Evolutionary conservation across 352 stramenopile species (phyloP), one percentile per base, ranked within the genome.

Genomic region (Phytophthora idaei): DNA sequence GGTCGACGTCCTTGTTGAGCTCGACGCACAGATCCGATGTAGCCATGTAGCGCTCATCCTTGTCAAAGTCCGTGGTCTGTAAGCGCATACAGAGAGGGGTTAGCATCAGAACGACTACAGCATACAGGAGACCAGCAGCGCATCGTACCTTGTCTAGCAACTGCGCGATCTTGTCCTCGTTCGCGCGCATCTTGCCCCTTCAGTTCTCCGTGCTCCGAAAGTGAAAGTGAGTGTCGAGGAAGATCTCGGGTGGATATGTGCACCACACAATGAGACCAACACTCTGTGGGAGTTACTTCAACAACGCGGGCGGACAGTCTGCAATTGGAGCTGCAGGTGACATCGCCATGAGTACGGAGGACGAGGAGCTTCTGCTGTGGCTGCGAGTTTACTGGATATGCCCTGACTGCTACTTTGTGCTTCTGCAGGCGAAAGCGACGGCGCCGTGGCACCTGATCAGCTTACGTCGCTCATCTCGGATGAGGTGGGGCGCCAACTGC

Each of bases 41-140:
- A 34, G 98, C 98, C 98, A 99, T 99, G 83, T 99, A 99, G 28
- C 98, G 95, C 81, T 99, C 97, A 92, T 99, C 98, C 76, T 99
- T 98, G 86, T 98, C 92, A 64, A 93, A 96, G 59, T 94, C 84
- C 42, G 82, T 93, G 17, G 86, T 94, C 86, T 94, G 42, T 42
- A 28, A 9, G 17, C n/a, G 21, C 4, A 47, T 9, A 52, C 25
- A 66, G 14, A 47, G 14, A 53, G 10, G 21, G 15, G 7, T 61
- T 12, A 70, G 31, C 37, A 54, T 14, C 21, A 52, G 46, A 11
- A 34, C 28, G 57, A 17, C 25, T 37, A 8, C 1, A 9, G 31
- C 27, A 63, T 21, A 49, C 34, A 39, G 34, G 17, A 45, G 25
- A 8, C 4, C 53, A 11, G 32, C 27, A 27, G 11, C 11, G 10